Base-by-base conservation (phyloP, 2,329 filamentous ascomycete genomes). In the Metarhizium rileyi region DNA sequence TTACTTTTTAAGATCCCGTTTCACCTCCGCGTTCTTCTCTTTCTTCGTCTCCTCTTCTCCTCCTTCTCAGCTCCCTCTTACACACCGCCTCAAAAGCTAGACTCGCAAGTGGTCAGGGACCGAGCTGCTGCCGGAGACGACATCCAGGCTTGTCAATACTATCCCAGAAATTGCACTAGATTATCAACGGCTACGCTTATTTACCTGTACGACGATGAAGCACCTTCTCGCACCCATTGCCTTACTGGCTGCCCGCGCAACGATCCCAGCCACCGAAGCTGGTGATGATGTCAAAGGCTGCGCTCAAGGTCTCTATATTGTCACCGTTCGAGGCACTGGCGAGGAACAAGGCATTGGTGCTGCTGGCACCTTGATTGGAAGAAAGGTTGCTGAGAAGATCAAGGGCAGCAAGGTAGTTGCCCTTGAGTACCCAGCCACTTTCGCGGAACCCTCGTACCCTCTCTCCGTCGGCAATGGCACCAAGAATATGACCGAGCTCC, bases 391-490 rank as follows among this genome's bases (percentile, higher is more conserved):
- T 14, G 55, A 54, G 4, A 55, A 59, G 50, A 53, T 72, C 51
- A 55, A 62, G n/a, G 63, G 61, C 44, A 69, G 67, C 23, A 52
- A 61, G 38, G 53, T 69, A 46, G 60, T 57, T 45, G 55, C 63
- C 22, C 55, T 72, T 36, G 61, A 66, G 44, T 72, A 72, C 55
- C 69, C 70, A 23, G 70, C 69, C 18, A 57, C 60, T 7, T 50
- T 68, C 10, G 52, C 55, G 5, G 53, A 65, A 28, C 62, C 61
- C 5, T 46, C 51, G 46, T 72, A 72, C 53, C 46, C 53, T 6
- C 52, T 51, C 4, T 72, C 70, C 1, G 68, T 68, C 50, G 49
- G 28, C n/a, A 57, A 58, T 4, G 70, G 70, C 26, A 58, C 59
- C 38, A 40, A 59, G 40, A 60, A 56, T 30, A 51, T 70, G 59